Percentiles rank a stretch among this genome's conserved stretches.
Evolutionary conservation across 1,139 yeast species (phyloP).

Genomic region (Geotrichum europaeum): DNA sequence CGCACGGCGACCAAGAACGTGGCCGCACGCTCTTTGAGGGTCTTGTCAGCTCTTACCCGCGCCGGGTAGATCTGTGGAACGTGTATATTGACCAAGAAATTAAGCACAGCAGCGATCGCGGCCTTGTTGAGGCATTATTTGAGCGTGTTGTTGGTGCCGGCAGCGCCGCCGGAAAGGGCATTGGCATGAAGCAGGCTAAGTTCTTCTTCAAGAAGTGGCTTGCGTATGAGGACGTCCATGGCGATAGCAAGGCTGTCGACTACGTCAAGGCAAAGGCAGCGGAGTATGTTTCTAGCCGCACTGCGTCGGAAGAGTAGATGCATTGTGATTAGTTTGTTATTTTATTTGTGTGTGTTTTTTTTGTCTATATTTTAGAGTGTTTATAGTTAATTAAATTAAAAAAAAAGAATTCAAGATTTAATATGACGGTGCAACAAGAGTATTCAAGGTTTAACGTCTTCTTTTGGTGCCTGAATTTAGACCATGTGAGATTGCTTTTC

Average conservation of each 20-base stretch:
- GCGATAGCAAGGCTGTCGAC: constrained; percentile 66
- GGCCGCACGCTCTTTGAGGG: constrained; percentile 95
- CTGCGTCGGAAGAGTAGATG: constrained; percentile 1
- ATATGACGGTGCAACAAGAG: neutral
- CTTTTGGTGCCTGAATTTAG: too few relatives aligned
- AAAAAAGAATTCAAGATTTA: neutral
- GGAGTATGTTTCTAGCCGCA: constrained; percentile 49
- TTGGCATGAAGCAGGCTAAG: constrained; percentile 79
- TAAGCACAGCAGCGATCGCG: constrained; percentile 53
- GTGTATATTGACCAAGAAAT: constrained; percentile 92
- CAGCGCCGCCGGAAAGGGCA: neutral
- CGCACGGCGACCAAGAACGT: constrained; percentile 85
- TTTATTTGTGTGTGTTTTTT: neutral
- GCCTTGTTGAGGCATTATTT: constrained; percentile 62
- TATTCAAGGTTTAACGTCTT: too few relatives aligned
- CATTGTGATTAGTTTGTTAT: neutral
- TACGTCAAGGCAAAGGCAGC: constrained; percentile 89
- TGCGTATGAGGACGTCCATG: constrained; percentile 61
- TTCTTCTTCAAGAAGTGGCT: constrained; percentile 94
- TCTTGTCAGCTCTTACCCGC: constrained; percentile 80
- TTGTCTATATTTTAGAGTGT: neutral
- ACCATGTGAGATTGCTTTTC: too few relatives aligned
- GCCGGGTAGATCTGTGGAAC: constrained; percentile 90
- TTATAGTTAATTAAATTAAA: neutral
- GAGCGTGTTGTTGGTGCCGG: constrained; percentile 47